A percentile compares a stretch with the other conserved stretches of the same genome.
Conservation (phyloP, 148 eudicot genomes). For the Limonium bicolor region DNA sequence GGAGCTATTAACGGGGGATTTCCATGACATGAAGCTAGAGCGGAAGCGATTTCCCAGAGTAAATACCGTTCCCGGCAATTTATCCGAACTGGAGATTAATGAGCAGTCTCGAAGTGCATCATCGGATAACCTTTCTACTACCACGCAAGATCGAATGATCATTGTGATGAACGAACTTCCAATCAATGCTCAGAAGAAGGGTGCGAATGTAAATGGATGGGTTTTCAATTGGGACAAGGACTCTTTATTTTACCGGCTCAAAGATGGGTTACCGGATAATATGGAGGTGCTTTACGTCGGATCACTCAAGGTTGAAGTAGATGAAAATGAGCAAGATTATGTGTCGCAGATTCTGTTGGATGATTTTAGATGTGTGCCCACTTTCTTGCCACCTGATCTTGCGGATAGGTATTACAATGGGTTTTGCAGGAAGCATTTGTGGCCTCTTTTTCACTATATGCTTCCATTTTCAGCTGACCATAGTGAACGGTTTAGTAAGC, state of each 20-base stretch:
- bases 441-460: constrained; percentile 39
- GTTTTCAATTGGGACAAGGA: constrained; percentile 30
- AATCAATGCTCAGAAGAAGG: constrained; percentile 13
- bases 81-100: constrained; percentile 18
- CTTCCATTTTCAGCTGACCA: constrained; percentile 21
- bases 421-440: constrained; percentile 31
- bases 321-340: constrained; percentile 25
- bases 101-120: constrained; percentile 24
- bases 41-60: constrained; percentile 18
- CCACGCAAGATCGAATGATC: constrained; percentile 23
- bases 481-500: constrained; percentile 31
- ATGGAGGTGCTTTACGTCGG: constrained; percentile 32
- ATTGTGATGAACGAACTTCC: constrained; percentile 24
- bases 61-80: constrained; percentile 28
- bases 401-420: constrained; percentile 19
- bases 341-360: constrained; percentile 26
- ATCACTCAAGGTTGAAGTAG: constrained; percentile 19
- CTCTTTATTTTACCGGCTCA: constrained; percentile 25
- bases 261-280: constrained; percentile 27
- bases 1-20: constrained; percentile 23
- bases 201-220: constrained; percentile 18
- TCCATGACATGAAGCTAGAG: constrained; percentile 17
- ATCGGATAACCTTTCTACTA: constrained; percentile 21
- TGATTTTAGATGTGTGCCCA: constrained; percentile 25
- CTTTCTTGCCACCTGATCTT: constrained; percentile 19